Evolutionary conservation across 2,329 filamentous ascomycete species (phyloP), one percentile per base, ranked within the genome.

Genomic region (Alternaria sp.): DNA sequence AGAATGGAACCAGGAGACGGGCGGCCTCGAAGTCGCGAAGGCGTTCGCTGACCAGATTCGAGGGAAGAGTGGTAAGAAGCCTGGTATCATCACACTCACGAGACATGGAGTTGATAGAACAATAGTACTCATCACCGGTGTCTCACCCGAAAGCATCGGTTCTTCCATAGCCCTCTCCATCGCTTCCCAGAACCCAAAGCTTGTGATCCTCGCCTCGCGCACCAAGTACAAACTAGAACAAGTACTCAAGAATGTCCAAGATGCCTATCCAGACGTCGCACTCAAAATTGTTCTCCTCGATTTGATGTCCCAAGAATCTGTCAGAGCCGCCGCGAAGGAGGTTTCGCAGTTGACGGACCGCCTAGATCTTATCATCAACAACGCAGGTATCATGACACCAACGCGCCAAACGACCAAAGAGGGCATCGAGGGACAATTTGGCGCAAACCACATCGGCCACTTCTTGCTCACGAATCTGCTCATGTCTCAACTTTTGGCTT

Each of bases 371-470:
- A 73, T 83, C n/a, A 79, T 83, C 61, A 76, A 79, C 65, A 83
- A 84, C 53, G 82, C 82, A 1, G 82, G 78, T 27, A 63, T 83
- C 45, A 79, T 76, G 73, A 72, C 72, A 2, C 64, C 57, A 7
- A 67, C 53, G 18, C 65, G 59, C 3, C 71, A 67, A 9, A 63
- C 68, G 0, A 83, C 82, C 0, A 65, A 70, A 27, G 81, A 84
- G 45, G 81, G 79, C n/a, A 81, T 82, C 58, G 83, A 85, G 68
- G 74, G 79, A 8, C 81, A 84, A 56, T 81, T 85, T 50, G 83
- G 80, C 22, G 79, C 76, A 4, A 84, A 84, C 59, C 81, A 84
- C 63, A 70, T 85, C 38, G 83, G 81, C 4, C 83, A 83, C 62
- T 81, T 82, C 8, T 72, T 84, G 0, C 66, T 85, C 9, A 83